These are phyloP conservation scores for Fragaria nilgerrensis DNA, from an alignment of 306 rosid genomes.

Conservation along the genomic window DNA sequence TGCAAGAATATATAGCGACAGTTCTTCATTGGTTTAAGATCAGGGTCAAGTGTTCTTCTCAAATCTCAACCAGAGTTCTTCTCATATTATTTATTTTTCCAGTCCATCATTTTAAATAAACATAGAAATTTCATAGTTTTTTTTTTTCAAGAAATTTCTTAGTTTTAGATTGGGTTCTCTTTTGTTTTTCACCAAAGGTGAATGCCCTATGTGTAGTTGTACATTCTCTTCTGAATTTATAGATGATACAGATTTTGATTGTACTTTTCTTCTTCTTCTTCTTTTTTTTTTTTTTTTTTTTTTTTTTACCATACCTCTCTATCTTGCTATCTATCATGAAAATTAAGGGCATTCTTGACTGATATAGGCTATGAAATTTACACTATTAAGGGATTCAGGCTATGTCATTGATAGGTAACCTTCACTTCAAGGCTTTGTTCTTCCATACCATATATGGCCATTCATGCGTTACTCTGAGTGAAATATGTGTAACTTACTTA, in stretches of 20 bases:
- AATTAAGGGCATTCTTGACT: no score
- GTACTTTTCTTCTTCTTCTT: neutral
- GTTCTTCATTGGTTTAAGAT: slow-evolving; percentile 7
- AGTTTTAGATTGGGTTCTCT: no score
- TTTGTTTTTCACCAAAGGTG: slow-evolving; percentile 5
- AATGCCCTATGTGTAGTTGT: neutral
- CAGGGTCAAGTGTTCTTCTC: no score
- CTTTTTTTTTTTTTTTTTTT: no score
- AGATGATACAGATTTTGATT: neutral
- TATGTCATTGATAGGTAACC: neutral
- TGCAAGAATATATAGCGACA: neutral
- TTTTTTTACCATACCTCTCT: no score
- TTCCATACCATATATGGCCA: no score
- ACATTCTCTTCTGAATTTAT: neutral
- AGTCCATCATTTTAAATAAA: neutral
- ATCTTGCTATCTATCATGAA: neutral
- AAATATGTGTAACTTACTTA: no score
- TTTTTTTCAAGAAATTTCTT: neutral
- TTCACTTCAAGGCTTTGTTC: no score
- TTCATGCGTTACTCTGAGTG: no score
- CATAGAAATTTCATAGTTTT: neutral
- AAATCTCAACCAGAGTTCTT: neutral
- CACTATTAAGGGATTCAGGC: neutral
- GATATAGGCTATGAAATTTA: no score
- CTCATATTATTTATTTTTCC: neutral